These are phyloP conservation scores for Fusarium mundagurra DNA, from an alignment of 2,329 filamentous ascomycete genomes.

Conservation along the genomic window DNA sequence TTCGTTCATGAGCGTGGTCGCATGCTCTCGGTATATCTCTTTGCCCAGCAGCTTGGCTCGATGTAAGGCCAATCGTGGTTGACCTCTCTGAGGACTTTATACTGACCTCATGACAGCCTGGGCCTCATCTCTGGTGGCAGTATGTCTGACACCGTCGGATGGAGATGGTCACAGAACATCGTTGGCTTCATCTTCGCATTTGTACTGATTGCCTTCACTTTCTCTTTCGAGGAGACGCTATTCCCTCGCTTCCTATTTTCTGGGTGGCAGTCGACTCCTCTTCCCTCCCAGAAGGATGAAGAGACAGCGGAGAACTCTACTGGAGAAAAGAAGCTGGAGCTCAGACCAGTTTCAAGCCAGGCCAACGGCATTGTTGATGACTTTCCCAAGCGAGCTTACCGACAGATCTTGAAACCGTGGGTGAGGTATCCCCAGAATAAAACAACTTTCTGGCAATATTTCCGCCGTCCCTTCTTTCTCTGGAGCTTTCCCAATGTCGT, in stretches of 20 bases:
- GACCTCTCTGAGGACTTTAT: fast-evolving
- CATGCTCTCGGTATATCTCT: not conserved
- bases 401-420: not conserved
- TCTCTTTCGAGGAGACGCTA: not conserved
- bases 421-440: not conserved
- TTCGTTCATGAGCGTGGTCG: not conserved
- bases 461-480: not conserved
- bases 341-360: not conserved
- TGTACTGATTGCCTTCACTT: not conserved
- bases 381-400: not conserved
- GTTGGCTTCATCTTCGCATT: not conserved
- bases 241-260: not conserved
- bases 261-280: fast-evolving
- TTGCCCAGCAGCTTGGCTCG: not conserved
- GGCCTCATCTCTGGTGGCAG: not conserved
- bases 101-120: not conserved
- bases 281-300: not conserved
- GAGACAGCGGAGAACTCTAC: not conserved
- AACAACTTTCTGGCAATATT: not conserved
- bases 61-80: fast-evolving
- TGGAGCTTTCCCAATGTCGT: not conserved
- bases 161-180: not conserved
- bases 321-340: fast-evolving
- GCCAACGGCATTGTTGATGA: fast-evolving
- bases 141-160: not conserved